These are phyloP conservation scores for Xylaria polymorpha DNA, from an alignment of 2,329 filamentous ascomycete genomes.

Conservation along the genomic window DNA sequence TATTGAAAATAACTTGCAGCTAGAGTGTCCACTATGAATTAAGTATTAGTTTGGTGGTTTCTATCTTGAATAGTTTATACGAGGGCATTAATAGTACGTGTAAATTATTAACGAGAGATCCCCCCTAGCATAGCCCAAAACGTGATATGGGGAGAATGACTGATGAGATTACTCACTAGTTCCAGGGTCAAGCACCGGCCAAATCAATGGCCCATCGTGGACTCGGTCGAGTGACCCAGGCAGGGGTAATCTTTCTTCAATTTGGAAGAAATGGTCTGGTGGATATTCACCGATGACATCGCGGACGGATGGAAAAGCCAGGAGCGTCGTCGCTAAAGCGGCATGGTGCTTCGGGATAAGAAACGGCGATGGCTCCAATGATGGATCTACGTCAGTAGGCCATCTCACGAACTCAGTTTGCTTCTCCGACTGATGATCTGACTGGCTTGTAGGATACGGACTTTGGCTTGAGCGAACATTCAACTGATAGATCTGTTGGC, in stretches of 20 bases:
- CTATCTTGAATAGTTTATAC: neutral
- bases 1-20: slow-evolving; percentile 51
- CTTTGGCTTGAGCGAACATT: slow-evolving; percentile 43
- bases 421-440: slow-evolving; percentile 43
- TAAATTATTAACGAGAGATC: neutral
- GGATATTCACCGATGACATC: slow-evolving; percentile 51
- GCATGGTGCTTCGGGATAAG: slow-evolving; percentile 53
- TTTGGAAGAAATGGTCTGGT: slow-evolving; percentile 50
- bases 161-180: slow-evolving; percentile 31
- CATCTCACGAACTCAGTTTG: slow-evolving; percentile 42
- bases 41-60: slow-evolving; percentile 6
- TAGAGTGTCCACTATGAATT: slow-evolving; percentile 43
- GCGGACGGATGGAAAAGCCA: slow-evolving; percentile 51
- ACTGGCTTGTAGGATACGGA: slow-evolving; percentile 43
- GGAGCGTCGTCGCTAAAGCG: slow-evolving; percentile 50
- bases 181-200: slow-evolving; percentile 47
- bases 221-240: slow-evolving; percentile 49
- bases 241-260: slow-evolving; percentile 51
- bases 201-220: slow-evolving; percentile 41
- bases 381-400: slow-evolving; percentile 40
- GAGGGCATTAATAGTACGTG: neutral
- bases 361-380: slow-evolving; percentile 51
- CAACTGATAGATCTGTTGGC: slow-evolving; percentile 47
- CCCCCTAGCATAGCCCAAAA: neutral
- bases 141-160: neutral